Evolutionary conservation across 1,284 basidiomycete genomes (phyloP).

Genomic region (Neonothopanus nambi): DNA sequence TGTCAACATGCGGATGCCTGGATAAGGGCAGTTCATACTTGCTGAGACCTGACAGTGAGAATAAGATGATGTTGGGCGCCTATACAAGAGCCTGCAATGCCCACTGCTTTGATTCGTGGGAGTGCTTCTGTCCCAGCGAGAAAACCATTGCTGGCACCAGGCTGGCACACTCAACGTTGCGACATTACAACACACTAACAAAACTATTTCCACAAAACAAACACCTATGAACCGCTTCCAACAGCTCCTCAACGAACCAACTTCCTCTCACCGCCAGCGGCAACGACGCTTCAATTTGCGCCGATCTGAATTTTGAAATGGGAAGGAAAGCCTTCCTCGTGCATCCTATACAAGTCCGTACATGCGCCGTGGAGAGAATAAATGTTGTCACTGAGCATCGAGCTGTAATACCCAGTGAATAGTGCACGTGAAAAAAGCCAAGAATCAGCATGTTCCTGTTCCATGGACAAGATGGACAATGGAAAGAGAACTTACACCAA

Average conservation of each 20-base stretch:
- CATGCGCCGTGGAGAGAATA: conserved; percentile 64
- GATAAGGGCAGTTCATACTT: too few relatives aligned
- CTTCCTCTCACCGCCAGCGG: conserved; percentile 50
- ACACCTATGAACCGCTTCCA: conserved; percentile 64
- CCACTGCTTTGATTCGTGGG: too few relatives aligned
- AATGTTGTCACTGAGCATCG: conserved; percentile 74
- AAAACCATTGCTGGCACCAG: too few relatives aligned
- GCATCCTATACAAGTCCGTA: conserved; percentile 71
- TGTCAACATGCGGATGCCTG: too few relatives aligned
- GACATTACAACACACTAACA: conserved; percentile 48
- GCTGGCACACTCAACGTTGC: too few relatives aligned
- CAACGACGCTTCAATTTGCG: conserved; percentile 29
- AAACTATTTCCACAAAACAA: conserved; percentile 71
- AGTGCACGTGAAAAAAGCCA: too few relatives aligned
- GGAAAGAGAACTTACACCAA: conserved; percentile 54
- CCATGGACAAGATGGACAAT: not conserved
- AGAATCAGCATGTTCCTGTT: too few relatives aligned
- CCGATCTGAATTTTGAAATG: conserved; percentile 31
- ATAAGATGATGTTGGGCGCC: too few relatives aligned
- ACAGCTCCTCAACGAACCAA: conserved; percentile 64
- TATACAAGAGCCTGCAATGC: too few relatives aligned
- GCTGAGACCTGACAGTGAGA: too few relatives aligned
- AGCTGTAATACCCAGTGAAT: conserved; percentile 40
- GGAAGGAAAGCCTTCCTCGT: conserved; percentile 69
- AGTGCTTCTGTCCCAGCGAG: too few relatives aligned